A percentile compares a stretch with the other conserved stretches of the same genome.
Conservation (phyloP, 768 basidiomycete genomes). For the Amyloporia xantha region DNA sequence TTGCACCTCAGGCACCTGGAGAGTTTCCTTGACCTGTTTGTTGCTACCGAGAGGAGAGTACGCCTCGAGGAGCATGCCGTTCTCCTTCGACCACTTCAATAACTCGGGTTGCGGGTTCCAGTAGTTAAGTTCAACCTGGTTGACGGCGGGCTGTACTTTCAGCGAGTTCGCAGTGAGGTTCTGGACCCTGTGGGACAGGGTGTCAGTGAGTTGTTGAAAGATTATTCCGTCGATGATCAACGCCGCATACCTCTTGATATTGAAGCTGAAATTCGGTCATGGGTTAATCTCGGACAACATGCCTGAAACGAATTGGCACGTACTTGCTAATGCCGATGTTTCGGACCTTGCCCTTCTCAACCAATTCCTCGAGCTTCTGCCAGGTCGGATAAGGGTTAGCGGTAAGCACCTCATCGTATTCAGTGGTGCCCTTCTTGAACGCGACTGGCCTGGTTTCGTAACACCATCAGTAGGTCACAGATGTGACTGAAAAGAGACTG, state of each 20-base stretch:
- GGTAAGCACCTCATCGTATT: slow-evolving; percentile 48
- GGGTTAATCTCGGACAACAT: not conserved
- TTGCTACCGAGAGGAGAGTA: slow-evolving; percentile 72
- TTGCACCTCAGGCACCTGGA: slow-evolving; percentile 55
- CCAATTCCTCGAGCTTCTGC: slow-evolving; percentile 74
- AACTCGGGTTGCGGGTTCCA: slow-evolving; percentile 75
- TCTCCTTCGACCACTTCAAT: slow-evolving; percentile 67
- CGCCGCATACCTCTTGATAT: slow-evolving; percentile 37
- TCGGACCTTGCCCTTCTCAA: slow-evolving; percentile 67
- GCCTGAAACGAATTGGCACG: slow-evolving; percentile 8
- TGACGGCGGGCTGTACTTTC: slow-evolving; percentile 59
- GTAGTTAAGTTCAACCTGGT: slow-evolving; percentile 76
- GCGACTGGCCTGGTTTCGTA: slow-evolving; percentile 51
- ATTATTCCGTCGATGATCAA: not conserved
- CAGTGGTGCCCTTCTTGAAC: slow-evolving; percentile 47
- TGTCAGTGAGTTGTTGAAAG: not conserved
- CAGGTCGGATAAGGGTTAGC: slow-evolving; percentile 73
- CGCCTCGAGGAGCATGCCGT: slow-evolving; percentile 60
- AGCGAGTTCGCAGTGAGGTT: slow-evolving; percentile 57
- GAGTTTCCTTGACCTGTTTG: slow-evolving; percentile 48
- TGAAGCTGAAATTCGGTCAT: slow-evolving; percentile 38
- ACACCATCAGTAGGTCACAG: not conserved
- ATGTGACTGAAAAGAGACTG: slow-evolving; percentile 11
- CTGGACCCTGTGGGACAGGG: slow-evolving; percentile 34
- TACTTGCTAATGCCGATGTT: slow-evolving; percentile 86